Base-by-base conservation (phyloP, 495 filamentous ascomycete genomes). In the Ramalina intermedia region DNA sequence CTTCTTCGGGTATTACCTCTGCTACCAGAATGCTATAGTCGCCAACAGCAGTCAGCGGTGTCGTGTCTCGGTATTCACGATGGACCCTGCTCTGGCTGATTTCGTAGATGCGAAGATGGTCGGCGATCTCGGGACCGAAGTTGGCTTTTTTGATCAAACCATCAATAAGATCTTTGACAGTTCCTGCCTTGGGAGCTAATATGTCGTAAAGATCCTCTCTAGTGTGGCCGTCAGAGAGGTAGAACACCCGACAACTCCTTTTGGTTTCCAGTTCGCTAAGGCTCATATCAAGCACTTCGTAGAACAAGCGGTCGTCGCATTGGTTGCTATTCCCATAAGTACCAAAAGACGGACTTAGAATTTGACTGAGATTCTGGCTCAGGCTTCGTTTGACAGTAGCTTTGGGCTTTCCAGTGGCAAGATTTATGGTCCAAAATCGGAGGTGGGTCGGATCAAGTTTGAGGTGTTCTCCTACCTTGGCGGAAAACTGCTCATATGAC, bases 251-350 rank as follows among this genome's bases (percentile, higher is more conserved):
- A 53, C 95, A 63, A 48, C 62, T 73, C 63, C 89, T 95, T 67
- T 91, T 89, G 26, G 82, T 89, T 55, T 99, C 93, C 35, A 87
- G 72, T 60, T 99, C 93, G 43, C 83, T 87, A 42, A 99, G 67
- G 51, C 85, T 94, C 67, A 94, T 87, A 41, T 99, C 91, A 26
- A 99, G 68, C 14, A 95, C 74, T 62, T 99, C 91, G 53, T 87
- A 96, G 62, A 78, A 95, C 26, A 99, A 66, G 8, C 79, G 75
- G 63, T 96, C 87, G 24, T 71, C 57, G 33, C 80, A 73, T 56
- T 86, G 84, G 58, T 79, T 80, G 57, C 71, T 75, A 50, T 74
- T 83, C 47, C 67, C 63, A 61, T 81, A 82, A 21, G 67, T 69
- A 52, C 68, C 67, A 51, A 82, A 80, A 23, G 79, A 69, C 14